Evolutionary conservation across 2,329 filamentous ascomycete genomes (phyloP).

Genomic region (Colletotrichum eremochloae): DNA sequence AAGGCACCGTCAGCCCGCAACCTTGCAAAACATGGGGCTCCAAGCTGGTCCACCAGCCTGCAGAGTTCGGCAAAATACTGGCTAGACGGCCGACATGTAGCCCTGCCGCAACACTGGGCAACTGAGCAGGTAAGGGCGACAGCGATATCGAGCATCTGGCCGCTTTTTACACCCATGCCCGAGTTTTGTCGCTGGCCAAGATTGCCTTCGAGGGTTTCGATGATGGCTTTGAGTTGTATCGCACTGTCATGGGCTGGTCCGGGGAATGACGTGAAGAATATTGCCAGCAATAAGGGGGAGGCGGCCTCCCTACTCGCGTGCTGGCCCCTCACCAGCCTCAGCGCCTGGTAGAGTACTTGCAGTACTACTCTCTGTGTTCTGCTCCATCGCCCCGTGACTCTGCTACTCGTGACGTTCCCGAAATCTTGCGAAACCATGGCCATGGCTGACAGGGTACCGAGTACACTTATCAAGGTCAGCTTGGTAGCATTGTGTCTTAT

Average conservation of each 20-base stretch:
- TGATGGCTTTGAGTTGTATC: neutral
- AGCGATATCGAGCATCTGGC: conserved; percentile 50
- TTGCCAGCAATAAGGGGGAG: conserved; percentile 32
- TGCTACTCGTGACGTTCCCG: neutral
- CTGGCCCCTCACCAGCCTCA: conserved; percentile 6
- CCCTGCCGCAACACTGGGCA: conserved; percentile 62
- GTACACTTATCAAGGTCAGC: conserved; percentile 47
- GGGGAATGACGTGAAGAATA: conserved; percentile 16
- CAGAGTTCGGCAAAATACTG: conserved; percentile 57
- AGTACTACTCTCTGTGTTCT: conserved; percentile 17
- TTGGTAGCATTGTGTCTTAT: conserved; percentile 14
- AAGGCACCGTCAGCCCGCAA: conserved; percentile 64
- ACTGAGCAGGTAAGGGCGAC: conserved; percentile 59
- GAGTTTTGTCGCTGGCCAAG: neutral
- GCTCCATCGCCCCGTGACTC: too few relatives aligned
- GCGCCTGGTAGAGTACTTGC: conserved; percentile 33
- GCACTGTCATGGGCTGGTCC: neutral
- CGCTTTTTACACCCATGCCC: neutral
- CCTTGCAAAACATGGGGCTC: conserved; percentile 50
- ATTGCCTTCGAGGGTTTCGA: conserved; percentile 3
- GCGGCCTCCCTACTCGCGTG: conserved; percentile 10
- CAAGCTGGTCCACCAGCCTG: conserved; percentile 53
- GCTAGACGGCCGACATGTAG: conserved; percentile 54
- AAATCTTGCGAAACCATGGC: conserved; percentile 41
- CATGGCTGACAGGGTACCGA: conserved; percentile 49